Base-by-base conservation (phyloP, 768 basidiomycete species). In the Candolleomyces aberdarensis region DNA sequence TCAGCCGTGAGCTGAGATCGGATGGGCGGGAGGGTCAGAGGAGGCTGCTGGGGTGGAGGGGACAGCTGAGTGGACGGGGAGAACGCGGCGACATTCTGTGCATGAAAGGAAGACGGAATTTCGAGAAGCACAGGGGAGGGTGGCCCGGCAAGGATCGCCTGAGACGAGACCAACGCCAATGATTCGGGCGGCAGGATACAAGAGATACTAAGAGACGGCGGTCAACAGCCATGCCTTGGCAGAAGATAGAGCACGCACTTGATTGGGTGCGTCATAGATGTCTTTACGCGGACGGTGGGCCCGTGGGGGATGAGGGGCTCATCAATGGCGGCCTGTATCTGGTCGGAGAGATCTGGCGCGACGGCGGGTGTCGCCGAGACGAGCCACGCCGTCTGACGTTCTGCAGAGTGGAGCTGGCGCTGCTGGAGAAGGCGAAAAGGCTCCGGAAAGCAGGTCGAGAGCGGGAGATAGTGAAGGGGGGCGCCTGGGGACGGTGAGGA, bases 261-360 rank as follows among this genome's bases (percentile, higher is more conserved):
- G 69, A 96, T 90, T 7, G 93, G 92, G 72, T 94, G 92, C 0
- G 88, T 83, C 22, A 83, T 78, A 2, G 91, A 92, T 0, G 91
- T 94, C 68, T 91, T 94, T 60, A 87, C 22, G 47, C 65, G 57
- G 57, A 49, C 52, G 52, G 61, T 41, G 36, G 44, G 41, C 55
- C 48, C 57, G 14, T 17, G 51, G 29, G 20, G 61, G 57, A 54
- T 44, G 15, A 78, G 72, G 4, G 79, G 72, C 56, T 84, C 79
- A 7, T 79, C 74, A 43, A 89, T 83, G 0, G 87, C 87, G 7
- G 78, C 78, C 59, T 76, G 75, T 4, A 90, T 78, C 11, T 87
- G 71, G 48, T 71, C 71, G 26, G 61, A 49, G 22, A 19, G 62
- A 48, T 57, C 64, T 17, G 47, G 32, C n/a, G 31, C 26, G 20